Base-by-base conservation (phyloP, 2,329 filamentous ascomycete genomes). In the Microdochium trichocladiopsis region DNA sequence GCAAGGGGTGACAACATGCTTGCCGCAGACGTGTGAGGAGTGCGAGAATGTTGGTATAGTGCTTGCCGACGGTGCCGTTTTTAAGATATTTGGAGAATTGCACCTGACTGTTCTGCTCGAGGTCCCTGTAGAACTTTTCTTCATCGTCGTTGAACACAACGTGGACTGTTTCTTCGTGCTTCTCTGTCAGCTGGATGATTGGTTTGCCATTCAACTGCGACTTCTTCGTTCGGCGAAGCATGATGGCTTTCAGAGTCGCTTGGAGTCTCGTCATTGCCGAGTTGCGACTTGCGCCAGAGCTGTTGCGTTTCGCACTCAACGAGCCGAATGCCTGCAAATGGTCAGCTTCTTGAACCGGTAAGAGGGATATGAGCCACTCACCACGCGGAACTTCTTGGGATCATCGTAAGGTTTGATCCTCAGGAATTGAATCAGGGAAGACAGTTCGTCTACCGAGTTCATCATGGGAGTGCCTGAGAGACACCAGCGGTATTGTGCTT, bases 401-500 rank as follows among this genome's bases (percentile, higher is more conserved):
- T 80, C 73, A 59, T 79, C 81, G 66, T 94, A 95, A 2, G 90
- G 90, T 54, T 78, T 78, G 62, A 95, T 92, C 2, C 78, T 76
- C 16, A 95, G 74, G 61, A 95, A 96, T 2, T 81, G 79, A 47
- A 96, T 75, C 21, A 95, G 71, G 1, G 90, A 88, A 61, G 82
- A 91, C 2, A 95, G 74, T 60, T 96, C 92, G 23, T 80, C 74
- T 2, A 93, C 82, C 12, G 78, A 83, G 60, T 96, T 96, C 87
- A 94, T 94, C 87, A 93, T 91, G 0, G 89, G 89, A 0, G 89
- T 94, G 24, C 89, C 89, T 2, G 86, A 90, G 66, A 93, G 79
- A 62, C 86, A 90, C 72, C 88, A 84, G 48, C 88, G 78, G 62
- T 87, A 81, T 33, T 71, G 73, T 14, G 86, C 73, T 54, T 78